Percentiles rank a stretch among this genome's conserved stretches.
Evolutionary conservation across 2,329 filamentous ascomycete genomes (phyloP).

Genomic region (Colletotrichum lentis): DNA sequence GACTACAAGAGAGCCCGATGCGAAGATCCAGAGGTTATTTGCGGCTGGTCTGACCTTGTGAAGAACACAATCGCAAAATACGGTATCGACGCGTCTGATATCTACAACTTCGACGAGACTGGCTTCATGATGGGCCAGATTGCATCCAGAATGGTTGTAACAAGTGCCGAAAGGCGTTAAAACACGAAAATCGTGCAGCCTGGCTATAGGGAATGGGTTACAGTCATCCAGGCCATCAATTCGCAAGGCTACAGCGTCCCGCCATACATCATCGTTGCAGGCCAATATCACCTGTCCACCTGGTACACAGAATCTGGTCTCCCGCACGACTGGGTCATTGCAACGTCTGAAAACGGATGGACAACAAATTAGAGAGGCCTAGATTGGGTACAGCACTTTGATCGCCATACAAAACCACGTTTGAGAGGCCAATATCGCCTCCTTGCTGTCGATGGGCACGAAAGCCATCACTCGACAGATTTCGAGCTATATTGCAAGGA

Average conservation of each 20-base stretch:
- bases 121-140: constrained; percentile 47
- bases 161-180: constrained; percentile 39
- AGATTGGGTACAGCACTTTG: too few species aligned
- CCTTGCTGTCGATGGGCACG: too few species aligned
- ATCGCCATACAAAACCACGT: too few species aligned
- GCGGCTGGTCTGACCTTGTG: not conserved
- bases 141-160: constrained; percentile 42
- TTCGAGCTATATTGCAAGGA: too few species aligned
- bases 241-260: constrained; percentile 28
- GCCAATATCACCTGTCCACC: constrained; percentile 33
- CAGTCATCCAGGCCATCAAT: constrained; percentile 39
- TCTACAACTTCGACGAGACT: constrained; percentile 44
- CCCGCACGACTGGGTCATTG: constrained; percentile 43
- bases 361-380: too few species aligned
- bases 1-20: not conserved
- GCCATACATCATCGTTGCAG: constrained; percentile 35
- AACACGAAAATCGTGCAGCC: constrained; percentile 41
- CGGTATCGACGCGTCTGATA: constrained; percentile 39
- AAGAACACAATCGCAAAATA: constrained; percentile 39
- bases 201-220: constrained; percentile 44
- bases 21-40: not conserved
- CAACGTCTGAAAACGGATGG: constrained; percentile 46
- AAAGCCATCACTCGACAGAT: too few species aligned
- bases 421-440: too few species aligned
- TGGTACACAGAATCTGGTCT: constrained; percentile 41